phyloP scores from a whole-genome alignment of 352 stramenopile species.

The Phytophthora colocasiae region DNA sequence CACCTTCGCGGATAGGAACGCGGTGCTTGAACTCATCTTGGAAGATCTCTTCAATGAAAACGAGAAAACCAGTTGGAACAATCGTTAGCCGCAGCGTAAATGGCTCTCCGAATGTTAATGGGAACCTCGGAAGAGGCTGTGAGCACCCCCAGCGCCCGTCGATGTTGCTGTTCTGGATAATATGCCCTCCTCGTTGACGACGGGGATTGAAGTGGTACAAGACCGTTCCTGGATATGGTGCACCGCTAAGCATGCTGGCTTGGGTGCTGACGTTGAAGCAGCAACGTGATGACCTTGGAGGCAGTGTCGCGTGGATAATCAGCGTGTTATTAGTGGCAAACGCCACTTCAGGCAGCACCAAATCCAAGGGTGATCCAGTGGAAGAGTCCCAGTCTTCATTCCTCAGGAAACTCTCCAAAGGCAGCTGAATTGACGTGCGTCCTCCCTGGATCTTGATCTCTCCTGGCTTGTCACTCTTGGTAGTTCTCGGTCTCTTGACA shows the following conservation, averaged over 20 bases:
- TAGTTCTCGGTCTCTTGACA: constrained; percentile 68
- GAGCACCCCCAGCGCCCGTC: constrained; percentile 79
- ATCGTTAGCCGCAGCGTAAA: constrained; percentile 83
- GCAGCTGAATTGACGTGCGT: constrained; percentile 78
- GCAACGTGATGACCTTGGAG: constrained; percentile 62
- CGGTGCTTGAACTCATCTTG: constrained; percentile 87
- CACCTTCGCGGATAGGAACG: constrained; percentile 83
- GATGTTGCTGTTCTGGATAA: constrained; percentile 88
- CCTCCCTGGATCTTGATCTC: constrained; percentile 83
- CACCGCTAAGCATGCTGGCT: constrained; percentile 70
- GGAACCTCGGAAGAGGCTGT: constrained; percentile 69
- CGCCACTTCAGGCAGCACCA: constrained; percentile 76
- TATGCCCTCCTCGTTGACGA: constrained; percentile 64
- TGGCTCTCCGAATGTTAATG: constrained; percentile 74
- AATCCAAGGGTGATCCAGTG: constrained; percentile 58
- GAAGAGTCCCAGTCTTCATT: constrained; percentile 84
- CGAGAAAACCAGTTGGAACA: constrained; percentile 71
- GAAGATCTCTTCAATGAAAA: constrained; percentile 85
- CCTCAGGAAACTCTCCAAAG: constrained; percentile 78
- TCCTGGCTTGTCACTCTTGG: constrained; percentile 76
- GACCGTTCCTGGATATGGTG: constrained; percentile 77
- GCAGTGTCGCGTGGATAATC: constrained; percentile 81
- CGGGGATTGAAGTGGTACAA: constrained; percentile 86
- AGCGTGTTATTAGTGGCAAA: constrained; percentile 89
- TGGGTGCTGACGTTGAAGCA: constrained; percentile 86